These are phyloP conservation scores for Thalia dealbata DNA, from an alignment of 176 grass and related monocot species.

Conservation along the genomic window DNA sequence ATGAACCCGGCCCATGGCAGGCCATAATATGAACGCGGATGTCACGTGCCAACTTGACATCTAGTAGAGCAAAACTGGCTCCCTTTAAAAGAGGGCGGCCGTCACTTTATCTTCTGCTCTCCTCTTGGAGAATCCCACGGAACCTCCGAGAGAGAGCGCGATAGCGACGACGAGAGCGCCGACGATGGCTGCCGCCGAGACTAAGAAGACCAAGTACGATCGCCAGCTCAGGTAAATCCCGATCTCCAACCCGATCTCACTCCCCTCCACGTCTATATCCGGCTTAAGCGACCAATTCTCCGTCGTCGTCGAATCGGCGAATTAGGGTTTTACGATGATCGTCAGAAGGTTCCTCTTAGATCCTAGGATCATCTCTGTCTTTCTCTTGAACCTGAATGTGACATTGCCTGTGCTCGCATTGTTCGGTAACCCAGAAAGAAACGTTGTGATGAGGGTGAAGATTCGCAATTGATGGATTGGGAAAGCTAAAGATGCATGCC, in stretches of 20 bases:
- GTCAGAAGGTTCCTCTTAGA: neutral
- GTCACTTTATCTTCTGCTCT: neutral
- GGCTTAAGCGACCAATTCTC: neutral
- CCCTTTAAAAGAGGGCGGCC: neutral
- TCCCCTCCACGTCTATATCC: neutral
- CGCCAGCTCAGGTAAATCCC: conserved; percentile 57
- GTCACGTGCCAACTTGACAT: too few species aligned
- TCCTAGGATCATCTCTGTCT: neutral
- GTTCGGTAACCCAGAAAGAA: neutral
- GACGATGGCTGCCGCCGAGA: conserved; percentile 48
- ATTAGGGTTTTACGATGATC: conserved; percentile 5
- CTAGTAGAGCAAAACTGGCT: too few species aligned
- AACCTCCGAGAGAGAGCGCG: neutral
- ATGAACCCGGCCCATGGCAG: too few species aligned
- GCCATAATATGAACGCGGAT: too few species aligned
- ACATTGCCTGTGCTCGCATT: neutral
- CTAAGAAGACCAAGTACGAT: conserved; percentile 77
- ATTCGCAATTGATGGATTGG: neutral
- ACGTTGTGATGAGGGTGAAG: neutral
- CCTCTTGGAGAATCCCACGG: neutral
- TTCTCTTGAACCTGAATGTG: neutral
- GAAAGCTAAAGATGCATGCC: neutral
- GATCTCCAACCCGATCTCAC: neutral
- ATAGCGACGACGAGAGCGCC: neutral
- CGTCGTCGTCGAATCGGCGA: neutral